Base-by-base conservation (phyloP, 164 flowering plant species). In the Litsea cubeba region DNA sequence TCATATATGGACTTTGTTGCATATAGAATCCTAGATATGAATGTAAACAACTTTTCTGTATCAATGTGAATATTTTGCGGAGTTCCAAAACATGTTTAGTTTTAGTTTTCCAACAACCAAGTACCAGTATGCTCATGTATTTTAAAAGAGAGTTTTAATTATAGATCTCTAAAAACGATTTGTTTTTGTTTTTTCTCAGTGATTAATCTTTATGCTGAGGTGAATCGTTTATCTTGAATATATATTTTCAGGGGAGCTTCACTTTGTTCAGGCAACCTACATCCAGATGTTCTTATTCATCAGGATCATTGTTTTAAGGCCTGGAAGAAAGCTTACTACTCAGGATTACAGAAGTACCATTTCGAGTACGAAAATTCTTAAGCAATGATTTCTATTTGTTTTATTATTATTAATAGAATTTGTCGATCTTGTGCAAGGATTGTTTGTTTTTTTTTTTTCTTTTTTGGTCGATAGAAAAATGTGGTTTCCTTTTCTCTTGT, bases 261-360 rank as follows among this genome's bases (percentile, higher is more conserved):
- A 63, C 85, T 94, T 70, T 89, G 93, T 84, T 91, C 90, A 50
- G 95, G 95, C 70, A 68, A 82, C 74, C 84, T 85, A 79, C 97
- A 92, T 74, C 97, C 98, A 15, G 97, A 94, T 84, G 82, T 81
- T 60, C 72, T 92, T 78, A 71, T 83, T 77, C 50, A 24, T 12
- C 74, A 76, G 69, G 96, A 89, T 72, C 78, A 71, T 70, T 22
- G 65, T 81, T 71, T 88, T 46, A 86, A 74, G 81, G 78, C 83
- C 64, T 85, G 73, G 46, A 89, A 87, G 83, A 89, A 80, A 71
- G 83, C 77, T 35, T 90, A 90, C 79, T 87, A 86, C 80, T 77
- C 75, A 3, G 88, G 87, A 77, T 75, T 92, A 71, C 88, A 85
- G 71, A 84, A 85, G 28, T 91, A 94, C 78, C 98, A 94, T 73